Evolutionary conservation across 2,329 filamentous ascomycete genomes (phyloP), one percentile per base, ranked within the genome.

Genomic region (Arthrobotrys megalospora): DNA sequence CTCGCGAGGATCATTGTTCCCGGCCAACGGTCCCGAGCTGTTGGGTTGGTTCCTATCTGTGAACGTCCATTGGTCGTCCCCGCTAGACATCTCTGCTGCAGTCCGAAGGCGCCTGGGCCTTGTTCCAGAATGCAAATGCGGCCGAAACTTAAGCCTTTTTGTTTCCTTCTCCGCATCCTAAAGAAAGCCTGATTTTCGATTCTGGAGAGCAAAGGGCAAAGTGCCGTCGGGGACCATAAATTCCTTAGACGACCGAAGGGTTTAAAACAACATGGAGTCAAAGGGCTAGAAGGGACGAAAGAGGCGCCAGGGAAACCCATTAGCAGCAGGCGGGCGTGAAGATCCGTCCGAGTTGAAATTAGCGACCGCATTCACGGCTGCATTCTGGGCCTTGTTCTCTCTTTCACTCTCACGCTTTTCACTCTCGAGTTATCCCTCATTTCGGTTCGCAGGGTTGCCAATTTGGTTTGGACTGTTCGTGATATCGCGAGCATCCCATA

Each of bases 31-130:
- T 66, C 45, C 66, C 60, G 73, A 77, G 65, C 50, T 60, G 66
- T 71, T 77, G 73, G 71, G 48, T 76, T 66, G 66, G 60, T 71
- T 66, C 66, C 66, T 58, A 60, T 69, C 66, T 47, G 65, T 67
- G 65, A 67, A 70, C 72, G 65, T 65, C 50, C 58, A 77, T 41
- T 69, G 48, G 50, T 43, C 19, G 28, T 32, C 38, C 55, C 10
- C 34, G 45, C 52, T 38, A 48, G 53, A 50, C 21, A 47, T 52
- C 36, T 68, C 45, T 48, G 45, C 24, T 19, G 43, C 21, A 55
- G 58, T 70, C 65, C 38, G 48, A 66, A 43, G 48, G 47, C 65
- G 72, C 48, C 65, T 58, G 34, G 71, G 38, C 64, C 55, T 34
- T 67, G 55, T 60, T 65, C 55, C 55, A 70, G 64, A 69, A 69